phyloP scores from a whole-genome alignment of 179 eudicot genomes.

The Pouteria campechiana region DNA sequence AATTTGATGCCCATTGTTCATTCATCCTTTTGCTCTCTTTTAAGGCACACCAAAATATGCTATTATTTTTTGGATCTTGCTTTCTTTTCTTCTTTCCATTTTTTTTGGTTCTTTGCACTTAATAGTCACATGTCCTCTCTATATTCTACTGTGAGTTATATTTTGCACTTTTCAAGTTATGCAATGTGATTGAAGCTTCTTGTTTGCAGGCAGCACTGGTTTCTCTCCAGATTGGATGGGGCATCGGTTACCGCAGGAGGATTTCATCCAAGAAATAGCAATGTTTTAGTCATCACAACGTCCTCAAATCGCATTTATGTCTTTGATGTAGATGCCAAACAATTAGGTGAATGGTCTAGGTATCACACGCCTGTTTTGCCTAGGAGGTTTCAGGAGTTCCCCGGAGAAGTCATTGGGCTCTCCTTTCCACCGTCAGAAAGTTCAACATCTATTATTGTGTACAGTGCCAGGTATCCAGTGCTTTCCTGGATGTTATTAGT shows the following conservation, averaged over 20 bases:
- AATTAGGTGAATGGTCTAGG: slow-evolving; percentile 82
- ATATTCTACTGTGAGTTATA: no score
- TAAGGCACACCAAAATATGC: no score
- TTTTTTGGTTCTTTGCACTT: not conserved
- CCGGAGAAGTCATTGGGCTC: slow-evolving; percentile 95
- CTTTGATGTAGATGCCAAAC: slow-evolving; percentile 86
- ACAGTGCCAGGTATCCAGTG: slow-evolving; percentile 66
- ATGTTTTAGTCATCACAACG: slow-evolving; percentile 74
- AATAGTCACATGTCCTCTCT: no score
- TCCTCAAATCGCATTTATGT: slow-evolving; percentile 90
- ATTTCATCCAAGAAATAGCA: slow-evolving; percentile 63
- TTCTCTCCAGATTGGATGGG: slow-evolving; percentile 85
- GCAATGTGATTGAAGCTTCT: not conserved
- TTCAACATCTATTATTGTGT: slow-evolving; percentile 58
- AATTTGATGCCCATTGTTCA: no score
- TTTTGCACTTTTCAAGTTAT: no score
- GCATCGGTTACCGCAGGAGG: slow-evolving; percentile 93
- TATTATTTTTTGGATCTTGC: no score
- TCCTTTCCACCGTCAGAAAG: slow-evolving; percentile 67
- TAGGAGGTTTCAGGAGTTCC: slow-evolving; percentile 66
- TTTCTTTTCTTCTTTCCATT: not conserved
- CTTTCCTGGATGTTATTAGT: not conserved
- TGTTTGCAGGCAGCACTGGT: slow-evolving; percentile 87
- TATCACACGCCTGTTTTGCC: slow-evolving; percentile 57
- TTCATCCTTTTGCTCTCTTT: no score